These are phyloP conservation scores for Podochytrium sp. DNA, from an alignment of 192 early-diverging fungal species.

Conservation along the genomic window DNA sequence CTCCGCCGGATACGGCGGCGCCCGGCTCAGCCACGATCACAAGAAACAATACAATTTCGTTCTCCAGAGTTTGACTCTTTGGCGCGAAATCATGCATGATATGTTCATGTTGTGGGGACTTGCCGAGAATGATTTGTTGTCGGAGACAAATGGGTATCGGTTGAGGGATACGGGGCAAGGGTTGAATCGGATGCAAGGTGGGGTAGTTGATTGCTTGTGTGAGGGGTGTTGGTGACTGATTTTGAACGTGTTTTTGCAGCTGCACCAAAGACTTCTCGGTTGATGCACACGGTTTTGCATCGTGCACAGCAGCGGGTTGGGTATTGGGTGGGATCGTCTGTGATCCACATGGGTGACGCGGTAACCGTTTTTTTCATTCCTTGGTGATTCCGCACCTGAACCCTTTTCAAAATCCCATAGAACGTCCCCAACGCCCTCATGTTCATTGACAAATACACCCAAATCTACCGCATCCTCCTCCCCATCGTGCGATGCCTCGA, in stretches of 20 bases:
- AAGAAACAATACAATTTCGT: constrained; percentile 92
- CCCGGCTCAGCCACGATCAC: constrained; percentile 91
- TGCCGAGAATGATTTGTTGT: constrained; percentile 86
- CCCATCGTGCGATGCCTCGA: constrained; percentile 81
- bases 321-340: constrained; percentile 92
- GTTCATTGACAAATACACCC: constrained; percentile 95
- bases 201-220: background rate
- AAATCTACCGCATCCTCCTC: constrained; percentile 93
- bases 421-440: constrained; percentile 98
- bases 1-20: constrained; percentile 76
- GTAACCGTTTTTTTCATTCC: constrained; percentile 29
- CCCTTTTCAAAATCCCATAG: constrained; percentile 20
- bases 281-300: constrained; percentile 89
- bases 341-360: constrained; percentile 96
- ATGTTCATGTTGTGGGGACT: constrained; percentile 89
- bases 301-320: constrained; percentile 82
- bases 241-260: constrained; percentile 15
- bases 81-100: constrained; percentile 91
- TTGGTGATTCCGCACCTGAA: too few relatives aligned
- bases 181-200: constrained; percentile 87
- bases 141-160: constrained; percentile 77
- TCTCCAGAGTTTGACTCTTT: constrained; percentile 89
- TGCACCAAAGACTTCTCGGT: constrained; percentile 79
- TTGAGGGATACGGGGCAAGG: constrained; percentile 97
- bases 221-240: background rate